These are phyloP conservation scores for Fusarium denticulatum DNA, from an alignment of 2,329 filamentous ascomycete species.

Conservation along the genomic window DNA sequence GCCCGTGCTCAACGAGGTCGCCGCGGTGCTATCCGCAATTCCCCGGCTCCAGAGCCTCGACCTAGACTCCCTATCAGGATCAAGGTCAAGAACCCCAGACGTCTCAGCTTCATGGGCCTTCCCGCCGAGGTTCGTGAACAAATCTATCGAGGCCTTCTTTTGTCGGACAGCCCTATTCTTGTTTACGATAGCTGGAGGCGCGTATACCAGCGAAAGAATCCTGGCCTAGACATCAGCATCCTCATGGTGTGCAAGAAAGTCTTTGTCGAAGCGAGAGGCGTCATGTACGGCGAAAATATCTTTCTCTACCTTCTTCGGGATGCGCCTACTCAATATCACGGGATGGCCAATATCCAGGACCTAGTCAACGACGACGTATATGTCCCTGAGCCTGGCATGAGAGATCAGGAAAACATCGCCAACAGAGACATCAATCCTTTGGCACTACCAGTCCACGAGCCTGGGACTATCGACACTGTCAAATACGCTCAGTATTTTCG, in stretches of 20 bases:
- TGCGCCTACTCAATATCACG: slow-evolving; percentile 17
- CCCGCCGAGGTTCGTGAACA: slow-evolving; percentile 45
- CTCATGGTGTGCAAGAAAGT: slow-evolving; percentile 50
- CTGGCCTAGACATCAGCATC: slow-evolving; percentile 50
- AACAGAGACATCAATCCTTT: neutral
- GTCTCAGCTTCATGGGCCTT: slow-evolving; percentile 29
- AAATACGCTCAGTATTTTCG: slow-evolving; percentile 55
- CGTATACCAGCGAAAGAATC: slow-evolving; percentile 44
- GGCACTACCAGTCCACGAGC: slow-evolving; percentile 5
- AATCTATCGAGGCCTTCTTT: slow-evolving; percentile 48
- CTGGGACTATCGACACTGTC: slow-evolving; percentile 45
- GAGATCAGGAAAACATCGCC: neutral
- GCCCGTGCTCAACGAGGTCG: neutral
- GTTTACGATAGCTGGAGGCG: slow-evolving; percentile 49
- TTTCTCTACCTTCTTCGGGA: slow-evolving; percentile 61
- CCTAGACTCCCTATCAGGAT: neutral
- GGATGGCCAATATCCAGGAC: slow-evolving; percentile 20
- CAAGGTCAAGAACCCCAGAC: neutral
- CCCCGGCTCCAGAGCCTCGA: neutral
- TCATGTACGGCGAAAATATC: slow-evolving; percentile 60
- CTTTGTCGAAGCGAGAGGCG: slow-evolving; percentile 49
- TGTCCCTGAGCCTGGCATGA: neutral
- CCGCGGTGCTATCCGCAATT: neutral
- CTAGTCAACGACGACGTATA: slow-evolving; percentile 31
- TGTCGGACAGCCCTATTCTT: slow-evolving; percentile 45